Conservation (phyloP, 495 filamentous ascomycete species). For the Baudoinia panamericana region DNA sequence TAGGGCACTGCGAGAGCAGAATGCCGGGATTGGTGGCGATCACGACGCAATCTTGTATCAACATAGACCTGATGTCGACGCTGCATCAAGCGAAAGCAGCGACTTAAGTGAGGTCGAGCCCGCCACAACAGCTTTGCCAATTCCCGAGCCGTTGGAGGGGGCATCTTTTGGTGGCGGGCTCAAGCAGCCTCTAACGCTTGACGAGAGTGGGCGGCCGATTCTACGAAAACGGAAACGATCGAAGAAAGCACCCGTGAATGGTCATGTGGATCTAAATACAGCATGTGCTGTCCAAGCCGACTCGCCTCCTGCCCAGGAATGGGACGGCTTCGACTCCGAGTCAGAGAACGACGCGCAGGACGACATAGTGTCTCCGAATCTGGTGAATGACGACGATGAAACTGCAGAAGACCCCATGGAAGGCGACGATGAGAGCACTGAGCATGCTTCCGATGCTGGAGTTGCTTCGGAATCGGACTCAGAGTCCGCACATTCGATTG, state of each 20-base stretch:
- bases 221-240: conserved; percentile 48
- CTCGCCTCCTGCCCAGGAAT: conserved; percentile 34
- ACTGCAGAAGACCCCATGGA: conserved; percentile 16
- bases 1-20: conserved; percentile 43
- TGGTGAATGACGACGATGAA: conserved; percentile 15
- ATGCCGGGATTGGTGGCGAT: conserved; percentile 44
- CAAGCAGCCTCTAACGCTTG: conserved; percentile 71
- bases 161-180: conserved; percentile 57
- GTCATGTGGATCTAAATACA: no score
- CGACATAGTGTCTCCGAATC: not conserved
- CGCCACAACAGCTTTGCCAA: no score
- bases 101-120: no score
- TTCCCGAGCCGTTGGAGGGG: no score
- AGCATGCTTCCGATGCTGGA: conserved; percentile 23
- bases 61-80: no score
- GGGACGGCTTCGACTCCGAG: conserved; percentile 44
- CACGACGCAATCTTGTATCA: conserved; percentile 36
- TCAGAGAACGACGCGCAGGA: conserved; percentile 6
- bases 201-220: conserved; percentile 62
- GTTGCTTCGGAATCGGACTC: conserved; percentile 36
- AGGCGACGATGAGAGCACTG: conserved; percentile 16
- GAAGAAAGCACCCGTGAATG: no score
- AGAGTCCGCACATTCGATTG: conserved; percentile 1
- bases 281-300: no score
- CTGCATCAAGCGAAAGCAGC: no score